Conservation (phyloP, 1,284 basidiomycete genomes). For the Trichosporon faecale region DNA sequence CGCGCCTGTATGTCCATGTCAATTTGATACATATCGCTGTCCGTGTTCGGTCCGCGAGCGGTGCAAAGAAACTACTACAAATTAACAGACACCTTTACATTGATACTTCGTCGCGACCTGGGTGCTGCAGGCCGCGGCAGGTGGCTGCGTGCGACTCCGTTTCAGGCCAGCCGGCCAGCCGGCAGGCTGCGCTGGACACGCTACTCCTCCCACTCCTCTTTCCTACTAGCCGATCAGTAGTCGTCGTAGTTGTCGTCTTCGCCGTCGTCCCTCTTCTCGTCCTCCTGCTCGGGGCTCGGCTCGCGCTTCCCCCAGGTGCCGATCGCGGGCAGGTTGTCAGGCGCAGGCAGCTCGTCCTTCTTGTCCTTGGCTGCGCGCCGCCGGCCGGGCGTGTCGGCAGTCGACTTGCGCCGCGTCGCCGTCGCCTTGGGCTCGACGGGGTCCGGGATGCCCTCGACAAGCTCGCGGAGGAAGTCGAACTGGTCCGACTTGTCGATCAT, state of each 20-base stretch:
- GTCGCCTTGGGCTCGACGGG: conserved; percentile 57
- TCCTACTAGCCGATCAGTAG: conserved; percentile 20
- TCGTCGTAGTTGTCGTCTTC: conserved; percentile 48
- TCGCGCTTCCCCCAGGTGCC: conserved; percentile 59
- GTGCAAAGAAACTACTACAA: conserved; percentile 8
- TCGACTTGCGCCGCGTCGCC: conserved; percentile 18
- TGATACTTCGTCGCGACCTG: neutral
- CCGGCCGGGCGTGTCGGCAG: conserved; percentile 5
- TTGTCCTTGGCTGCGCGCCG: conserved; percentile 16
- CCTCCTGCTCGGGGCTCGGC: conserved; percentile 47
- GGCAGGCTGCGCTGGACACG: too few species aligned
- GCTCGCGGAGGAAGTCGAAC: conserved; percentile 93
- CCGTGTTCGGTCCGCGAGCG: neutral
- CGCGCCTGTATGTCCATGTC: neutral
- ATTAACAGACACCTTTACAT: neutral
- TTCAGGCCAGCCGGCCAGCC: too few species aligned
- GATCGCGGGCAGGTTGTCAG: conserved; percentile 32
- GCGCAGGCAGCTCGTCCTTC: conserved; percentile 25
- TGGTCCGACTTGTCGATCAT: conserved; percentile 83
- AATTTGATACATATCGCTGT: conserved; percentile 6
- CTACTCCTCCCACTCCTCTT: neutral
- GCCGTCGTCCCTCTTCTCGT: conserved; percentile 39
- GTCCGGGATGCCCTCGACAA: conserved; percentile 85
- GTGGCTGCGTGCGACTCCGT: too few species aligned
- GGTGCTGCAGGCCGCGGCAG: neutral